Evolutionary conservation across 2,329 filamentous ascomycete species (phyloP), one percentile per base, ranked within the genome.

Genomic region (Colletotrichum salicis): DNA sequence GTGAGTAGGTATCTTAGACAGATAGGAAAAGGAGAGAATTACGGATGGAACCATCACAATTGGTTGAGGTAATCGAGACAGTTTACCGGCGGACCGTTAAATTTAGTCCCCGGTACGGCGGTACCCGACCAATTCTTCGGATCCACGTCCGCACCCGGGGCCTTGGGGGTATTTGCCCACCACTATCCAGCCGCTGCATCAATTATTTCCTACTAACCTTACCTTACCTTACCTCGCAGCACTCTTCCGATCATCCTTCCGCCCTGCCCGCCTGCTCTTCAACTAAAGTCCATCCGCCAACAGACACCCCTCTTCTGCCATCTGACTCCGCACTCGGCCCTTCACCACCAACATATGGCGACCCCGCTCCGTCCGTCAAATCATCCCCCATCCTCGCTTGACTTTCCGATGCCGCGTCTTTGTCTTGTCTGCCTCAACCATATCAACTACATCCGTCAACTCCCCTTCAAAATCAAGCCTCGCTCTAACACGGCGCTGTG

Each of bases 281-380:
- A 22, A 48, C 7, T 19, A n/a, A n/a, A 22, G 41, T 48, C 19
- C 41, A 48, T 48, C 19, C 19, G 41, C 41, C 41, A 48, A 48
- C 41, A 22, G 41, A 48, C 19, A 8, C 41, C 19, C 41, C 41
- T 48, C 41, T 19, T 48, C 41, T 48, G 41, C 41, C 19, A 48
- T 52, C n/a, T 52, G 19, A 52, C 45, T 37, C 45, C 27, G 29
- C 41, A 62, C 59, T 45, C 29, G 29, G 22, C 24, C 8, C 35
- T 45, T 45, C 37, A n/a, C n/a, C 27, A 37, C 19, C 45, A 35
- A 29, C 5, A 22, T 24, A 37, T 29, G 37, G 15, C 13, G 61
- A 45, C 61, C 61, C 61, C 61, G 61, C 61, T 56, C 51, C 51
- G 33, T 45, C 41, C 22, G 61, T 55, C 48, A 13, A 22, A 48